Percentiles rank a stretch among this genome's conserved stretches.
These are phyloP conservation scores for Isoetes taiwanensis DNA, from an alignment of 75 land plant species.

Conservation along the genomic window DNA sequence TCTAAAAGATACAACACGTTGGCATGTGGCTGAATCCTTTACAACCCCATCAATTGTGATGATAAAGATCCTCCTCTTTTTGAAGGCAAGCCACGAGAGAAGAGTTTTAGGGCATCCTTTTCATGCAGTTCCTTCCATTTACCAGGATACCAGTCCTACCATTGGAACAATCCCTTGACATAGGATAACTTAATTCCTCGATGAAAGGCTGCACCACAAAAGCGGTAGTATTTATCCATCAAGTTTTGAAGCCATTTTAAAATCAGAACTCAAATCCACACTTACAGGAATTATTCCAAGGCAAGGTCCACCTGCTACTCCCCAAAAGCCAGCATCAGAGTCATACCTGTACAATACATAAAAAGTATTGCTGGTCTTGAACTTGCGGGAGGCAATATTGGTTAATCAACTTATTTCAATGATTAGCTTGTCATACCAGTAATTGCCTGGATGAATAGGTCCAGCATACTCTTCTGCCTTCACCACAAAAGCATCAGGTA, in stretches of 20 bases:
- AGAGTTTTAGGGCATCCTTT: constrained; percentile 56
- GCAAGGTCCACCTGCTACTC: constrained; percentile 71
- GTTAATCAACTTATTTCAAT: neutral
- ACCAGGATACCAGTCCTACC: constrained; percentile 70
- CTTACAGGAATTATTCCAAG: constrained; percentile 14
- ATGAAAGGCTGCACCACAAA: constrained; percentile 65
- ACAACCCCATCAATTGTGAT: constrained; percentile 69
- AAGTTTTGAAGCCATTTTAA: constrained; percentile 1
- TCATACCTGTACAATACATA: constrained; percentile 56
- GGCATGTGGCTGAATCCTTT: constrained; percentile 47
- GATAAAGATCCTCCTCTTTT: constrained; percentile 35
- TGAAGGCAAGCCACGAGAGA: constrained; percentile 60
- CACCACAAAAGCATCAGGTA: constrained; percentile 46
- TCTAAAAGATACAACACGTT: constrained; percentile 60
- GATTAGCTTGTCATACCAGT: constrained; percentile 58
- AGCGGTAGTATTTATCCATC: too few species aligned
- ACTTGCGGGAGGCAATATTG: neutral
- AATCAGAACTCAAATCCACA: neutral
- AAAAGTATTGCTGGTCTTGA: neutral
- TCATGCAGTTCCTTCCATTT: constrained; percentile 89
- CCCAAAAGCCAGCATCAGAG: constrained; percentile 87
- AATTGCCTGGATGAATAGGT: constrained; percentile 69
- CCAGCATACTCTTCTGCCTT: constrained; percentile 84
- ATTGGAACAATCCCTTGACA: constrained; percentile 59
- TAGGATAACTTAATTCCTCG: constrained; percentile 64